Evolutionary conservation across 768 basidiomycete genomes (phyloP), one percentile per base, ranked within the genome.

Genomic region (Dentipellis fragilis): DNA sequence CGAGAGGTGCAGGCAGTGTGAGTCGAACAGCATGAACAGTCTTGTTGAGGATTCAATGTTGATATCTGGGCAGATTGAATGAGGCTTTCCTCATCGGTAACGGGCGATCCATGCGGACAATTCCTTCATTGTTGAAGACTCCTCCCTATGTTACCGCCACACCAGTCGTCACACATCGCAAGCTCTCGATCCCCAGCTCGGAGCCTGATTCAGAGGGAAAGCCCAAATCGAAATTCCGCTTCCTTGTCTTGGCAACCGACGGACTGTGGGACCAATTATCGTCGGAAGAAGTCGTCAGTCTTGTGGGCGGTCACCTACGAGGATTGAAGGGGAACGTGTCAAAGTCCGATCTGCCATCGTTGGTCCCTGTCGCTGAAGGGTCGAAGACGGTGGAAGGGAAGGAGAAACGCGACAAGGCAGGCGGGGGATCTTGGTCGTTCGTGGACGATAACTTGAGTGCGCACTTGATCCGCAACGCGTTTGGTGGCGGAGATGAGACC

Each of bases 141-240:
- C 93, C 93, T 2, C 93, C 93, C n/a, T 96, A 95, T 68, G 92
- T 95, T 21, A 93, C 79, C 35, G 83, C 93, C 14, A 75, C 75
- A 7, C 93, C 93, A 2, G 90, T 89, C 37, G 82, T 93, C 29
- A 87, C 85, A 2, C 85, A 92, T 62, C 80, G 81, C 57, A 83
- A 85, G 62, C 72, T 90, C 61, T 71, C 77, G 12, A 78, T 87
- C 64, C 71, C 78, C 48, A 23, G 19, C 22, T 42, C 14, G 21
- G 65, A 75, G 12, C 57, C 64, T 14, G 48, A 62, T n/a, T 57
- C 66, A 5, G 56, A 63, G 37, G 62, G 52, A 47, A 42, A 61
- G 45, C 61, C 58, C 54, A 68, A 57, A 65, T 56, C 75, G 68
- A 59, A 75, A 12, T 68, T 83, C 21, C 83, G 84, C 57, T 96